Evolutionary conservation across 176 grass and related monocot species (phyloP), one percentile per base, ranked within the genome.

Genomic region (Oropetium thomaeum): DNA sequence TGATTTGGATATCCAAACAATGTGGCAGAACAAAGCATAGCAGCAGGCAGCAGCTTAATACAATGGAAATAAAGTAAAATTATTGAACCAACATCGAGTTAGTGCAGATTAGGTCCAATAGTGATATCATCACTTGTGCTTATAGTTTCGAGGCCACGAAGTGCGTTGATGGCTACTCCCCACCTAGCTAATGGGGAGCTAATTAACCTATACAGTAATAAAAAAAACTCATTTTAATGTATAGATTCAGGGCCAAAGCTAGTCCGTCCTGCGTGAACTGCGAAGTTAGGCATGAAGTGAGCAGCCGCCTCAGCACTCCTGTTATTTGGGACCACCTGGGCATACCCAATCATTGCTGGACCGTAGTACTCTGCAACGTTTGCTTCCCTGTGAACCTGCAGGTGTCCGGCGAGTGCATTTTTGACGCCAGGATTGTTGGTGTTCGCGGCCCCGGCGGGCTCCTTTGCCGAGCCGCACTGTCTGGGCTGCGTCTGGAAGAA

Each of bases 401-500:
- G 59, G 37, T 89, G 75, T 26, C 29, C 45, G 34, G 37, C 83
- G 30, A 76, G 34, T 16, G 72, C 53, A 35, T 42, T 44, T 22
- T 19, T 30, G 17, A 29, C 23, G 14, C 4, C 53, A 27, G 53
- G 53, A 23, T 26, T 22, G 31, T 16, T 20, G 30, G 42, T 77
- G 23, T 44, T 55, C 0, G 32, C 7, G 13, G 16, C 70, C 10
- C 35, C 55, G 45, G 53, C 12, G 10, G 66, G 13, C 16, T 69
- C 64, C 60, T 61, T 72, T 20, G 70, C 31, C 22, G 79, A 49
- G 26, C 84, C 84, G 61, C 93, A 96, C 52, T 90, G 93, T 70
- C 93, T 80, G 22, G 93, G 93, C 77, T 96, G 93, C 48, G 89
- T 96, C 77, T 96, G 93, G 84, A 90, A 96, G 81, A 96, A 96